Conservation (phyloP, 257 asterid genomes). For the Capsicum rhomboideum region DNA sequence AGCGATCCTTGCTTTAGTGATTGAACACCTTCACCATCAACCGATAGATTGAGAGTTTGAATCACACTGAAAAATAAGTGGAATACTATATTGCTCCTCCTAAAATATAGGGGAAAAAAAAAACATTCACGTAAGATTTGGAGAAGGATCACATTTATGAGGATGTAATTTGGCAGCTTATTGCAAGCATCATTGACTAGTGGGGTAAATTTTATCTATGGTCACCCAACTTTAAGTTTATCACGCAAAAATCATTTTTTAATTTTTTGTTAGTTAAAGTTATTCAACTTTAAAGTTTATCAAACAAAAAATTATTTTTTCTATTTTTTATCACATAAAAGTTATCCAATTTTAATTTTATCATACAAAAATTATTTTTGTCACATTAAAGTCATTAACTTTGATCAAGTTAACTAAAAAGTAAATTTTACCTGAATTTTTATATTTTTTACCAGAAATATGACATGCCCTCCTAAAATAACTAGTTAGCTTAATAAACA, state of each 20-base stretch:
- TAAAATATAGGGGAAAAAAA: too few relatives aligned
- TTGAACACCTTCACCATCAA: background rate
- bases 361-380: background rate
- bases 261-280: too few relatives aligned
- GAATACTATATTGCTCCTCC: background rate
- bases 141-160: background rate
- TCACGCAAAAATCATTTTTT: too few relatives aligned
- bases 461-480: too few relatives aligned
- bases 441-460: too few relatives aligned
- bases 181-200: background rate
- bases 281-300: too few relatives aligned
- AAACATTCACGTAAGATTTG: background rate
- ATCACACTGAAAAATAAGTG: background rate
- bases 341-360: background rate
- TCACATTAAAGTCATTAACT: background rate
- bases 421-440: too few relatives aligned
- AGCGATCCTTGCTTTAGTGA: background rate
- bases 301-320: too few relatives aligned
- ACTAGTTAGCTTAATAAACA: background rate
- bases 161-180: background rate
- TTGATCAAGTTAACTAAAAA: background rate
- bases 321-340: background rate
- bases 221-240: too few relatives aligned
- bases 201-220: too few relatives aligned
- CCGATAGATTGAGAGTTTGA: background rate